A percentile compares a stretch with the other conserved stretches of the same genome.
These are phyloP conservation scores for Thalassiosira exigua DNA, from an alignment of 352 stramenopile genomes.

Conservation along the genomic window DNA sequence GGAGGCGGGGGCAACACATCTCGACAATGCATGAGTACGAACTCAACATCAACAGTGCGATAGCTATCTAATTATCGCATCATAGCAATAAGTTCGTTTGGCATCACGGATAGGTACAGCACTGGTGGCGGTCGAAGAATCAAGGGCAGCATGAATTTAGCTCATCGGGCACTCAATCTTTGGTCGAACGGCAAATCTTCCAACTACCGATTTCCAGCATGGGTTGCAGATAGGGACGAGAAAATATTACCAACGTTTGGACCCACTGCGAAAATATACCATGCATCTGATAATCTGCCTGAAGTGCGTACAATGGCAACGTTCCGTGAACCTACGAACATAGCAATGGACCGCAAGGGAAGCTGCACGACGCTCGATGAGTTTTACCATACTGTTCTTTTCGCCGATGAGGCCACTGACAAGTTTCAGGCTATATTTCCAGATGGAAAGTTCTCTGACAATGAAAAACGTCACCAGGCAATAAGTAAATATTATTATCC, in stretches of 20 bases:
- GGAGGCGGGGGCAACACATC: too few species aligned
- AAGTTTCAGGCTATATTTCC: conserved; percentile 3
- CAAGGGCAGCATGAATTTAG: conserved; percentile 8
- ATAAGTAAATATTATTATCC: conserved; percentile 14
- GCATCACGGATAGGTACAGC: too few species aligned
- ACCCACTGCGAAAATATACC: conserved; percentile 21
- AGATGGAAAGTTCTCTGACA: conserved; percentile 6
- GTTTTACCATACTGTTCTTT: conserved; percentile 22
- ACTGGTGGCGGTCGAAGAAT: not conserved
- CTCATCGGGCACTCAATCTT: conserved; percentile 24
- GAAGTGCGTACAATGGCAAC: conserved; percentile 27
- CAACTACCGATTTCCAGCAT: conserved; percentile 3
- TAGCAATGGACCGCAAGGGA: conserved; percentile 30
- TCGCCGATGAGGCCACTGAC: not conserved
- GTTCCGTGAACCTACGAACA: conserved; percentile 33
- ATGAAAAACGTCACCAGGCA: not conserved
- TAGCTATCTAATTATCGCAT: too few species aligned
- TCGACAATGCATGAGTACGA: too few species aligned
- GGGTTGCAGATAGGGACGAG: conserved; percentile 2
- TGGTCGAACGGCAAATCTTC: conserved; percentile 12
- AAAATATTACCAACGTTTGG: conserved; percentile 11
- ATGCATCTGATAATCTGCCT: conserved; percentile 22
- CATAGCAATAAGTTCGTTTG: too few species aligned
- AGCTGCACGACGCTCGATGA: conserved; percentile 19
- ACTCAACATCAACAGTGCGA: too few species aligned